Percentiles rank a stretch among this genome's conserved stretches.
phyloP scores from a whole-genome alignment of 176 grass and related monocot species.

The Lolium multiflorum region DNA sequence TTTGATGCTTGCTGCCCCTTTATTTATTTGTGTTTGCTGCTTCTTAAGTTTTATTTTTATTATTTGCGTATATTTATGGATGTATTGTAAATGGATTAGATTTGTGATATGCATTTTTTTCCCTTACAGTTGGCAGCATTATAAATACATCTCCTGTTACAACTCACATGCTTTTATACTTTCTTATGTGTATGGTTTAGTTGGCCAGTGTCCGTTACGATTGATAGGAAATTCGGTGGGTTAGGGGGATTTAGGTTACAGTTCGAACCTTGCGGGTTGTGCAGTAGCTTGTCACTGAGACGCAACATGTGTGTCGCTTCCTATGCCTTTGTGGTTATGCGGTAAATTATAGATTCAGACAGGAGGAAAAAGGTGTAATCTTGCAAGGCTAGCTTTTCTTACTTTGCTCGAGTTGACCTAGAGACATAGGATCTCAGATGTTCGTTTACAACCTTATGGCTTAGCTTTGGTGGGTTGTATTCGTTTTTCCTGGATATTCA shows the following conservation, averaged over 20 bases:
- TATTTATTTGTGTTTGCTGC: not conserved
- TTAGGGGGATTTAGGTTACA: conserved; percentile 10
- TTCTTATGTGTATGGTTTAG: not conserved
- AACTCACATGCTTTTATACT: conserved; percentile 1
- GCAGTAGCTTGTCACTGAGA: not conserved
- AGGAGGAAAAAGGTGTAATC: not conserved
- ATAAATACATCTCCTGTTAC: not conserved
- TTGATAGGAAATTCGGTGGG: not conserved
- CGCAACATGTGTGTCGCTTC: not conserved
- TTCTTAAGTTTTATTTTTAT: not conserved
- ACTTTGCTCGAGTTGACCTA: not conserved
- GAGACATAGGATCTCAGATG: not conserved
- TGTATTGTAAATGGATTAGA: not conserved
- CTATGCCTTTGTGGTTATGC: not conserved
- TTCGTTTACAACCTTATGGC: not conserved
- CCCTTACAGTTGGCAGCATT: not conserved
- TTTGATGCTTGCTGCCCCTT: not conserved
- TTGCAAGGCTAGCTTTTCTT: not conserved
- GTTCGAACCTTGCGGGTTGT: not conserved
- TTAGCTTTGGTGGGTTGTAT: not conserved
- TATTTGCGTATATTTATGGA: not conserved
- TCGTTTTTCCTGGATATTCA: not conserved
- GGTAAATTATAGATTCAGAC: not conserved
- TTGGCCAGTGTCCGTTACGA: not conserved
- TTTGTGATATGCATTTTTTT: not conserved